A percentile compares a stretch with the other conserved stretches of the same genome.
Evolutionary conservation across 2,329 filamentous ascomycete genomes (phyloP).

Genomic region (Parastagonospora avenae): DNA sequence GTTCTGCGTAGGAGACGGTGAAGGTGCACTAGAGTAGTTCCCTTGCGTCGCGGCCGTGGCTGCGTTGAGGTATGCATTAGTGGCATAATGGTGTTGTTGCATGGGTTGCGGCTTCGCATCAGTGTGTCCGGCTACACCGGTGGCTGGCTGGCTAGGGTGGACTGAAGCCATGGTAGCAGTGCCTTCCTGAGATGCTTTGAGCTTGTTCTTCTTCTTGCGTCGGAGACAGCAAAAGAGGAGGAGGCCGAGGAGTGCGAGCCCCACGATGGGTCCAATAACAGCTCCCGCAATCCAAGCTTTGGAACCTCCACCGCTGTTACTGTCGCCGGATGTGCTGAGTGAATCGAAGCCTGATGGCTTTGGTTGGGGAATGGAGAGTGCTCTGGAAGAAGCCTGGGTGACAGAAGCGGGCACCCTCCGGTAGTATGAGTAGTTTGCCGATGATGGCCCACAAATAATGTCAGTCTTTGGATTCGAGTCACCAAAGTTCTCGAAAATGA

Average conservation of each 20-base stretch:
- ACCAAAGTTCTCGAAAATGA: constrained; percentile 28
- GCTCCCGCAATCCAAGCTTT: constrained; percentile 40
- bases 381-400: constrained; percentile 11
- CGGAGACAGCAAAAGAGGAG: constrained; percentile 22
- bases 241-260: constrained; percentile 24
- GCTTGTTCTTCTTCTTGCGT: constrained; percentile 23
- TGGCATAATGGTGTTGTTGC: constrained; percentile 10
- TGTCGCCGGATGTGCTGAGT: too few relatives aligned
- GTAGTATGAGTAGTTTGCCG: constrained; percentile 31
- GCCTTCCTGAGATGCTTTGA: constrained; percentile 10
- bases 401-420: constrained; percentile 18
- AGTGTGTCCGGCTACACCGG: constrained; percentile 20
- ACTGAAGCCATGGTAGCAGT: constrained; percentile 12
- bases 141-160: constrained; percentile 15
- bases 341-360: background rate
- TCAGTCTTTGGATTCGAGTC: constrained; percentile 29
- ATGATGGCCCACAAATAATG: constrained; percentile 27
- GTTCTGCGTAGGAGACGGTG: too few relatives aligned
- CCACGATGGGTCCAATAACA: constrained; percentile 29
- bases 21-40: constrained; percentile 2
- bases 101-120: constrained; percentile 21
- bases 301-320: background rate
- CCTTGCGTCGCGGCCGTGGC: constrained; percentile 6
- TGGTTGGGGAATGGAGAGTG: constrained; percentile 3
- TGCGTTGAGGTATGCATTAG: constrained; percentile 6